These are phyloP conservation scores for Daldinia sp. DNA, from an alignment of 2,329 filamentous ascomycete genomes.

Conservation along the genomic window DNA sequence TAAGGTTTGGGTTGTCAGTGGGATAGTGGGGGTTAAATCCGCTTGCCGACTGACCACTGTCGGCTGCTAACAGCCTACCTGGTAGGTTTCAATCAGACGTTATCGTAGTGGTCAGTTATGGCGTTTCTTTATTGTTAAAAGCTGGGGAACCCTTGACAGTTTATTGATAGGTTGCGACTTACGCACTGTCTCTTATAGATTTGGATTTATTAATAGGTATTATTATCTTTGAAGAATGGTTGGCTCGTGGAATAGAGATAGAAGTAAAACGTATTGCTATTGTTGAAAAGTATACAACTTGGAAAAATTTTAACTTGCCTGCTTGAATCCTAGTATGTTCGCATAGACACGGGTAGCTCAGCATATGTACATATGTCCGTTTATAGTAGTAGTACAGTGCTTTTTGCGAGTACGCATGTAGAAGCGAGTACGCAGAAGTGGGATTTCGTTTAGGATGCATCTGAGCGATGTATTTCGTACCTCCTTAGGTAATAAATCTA, in stretches of 20 bases:
- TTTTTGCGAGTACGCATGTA: background rate
- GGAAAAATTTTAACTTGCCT: background rate
- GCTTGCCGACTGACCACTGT: slow-evolving; percentile 29
- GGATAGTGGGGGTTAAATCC: slow-evolving; percentile 26
- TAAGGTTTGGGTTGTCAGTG: slow-evolving; percentile 14
- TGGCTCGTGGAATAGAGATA: background rate
- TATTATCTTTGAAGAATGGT: background rate
- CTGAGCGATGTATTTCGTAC: background rate
- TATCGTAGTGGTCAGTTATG: slow-evolving; percentile 28
- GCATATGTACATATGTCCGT: background rate
- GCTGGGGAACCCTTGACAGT: slow-evolving; percentile 39
- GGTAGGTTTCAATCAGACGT: slow-evolving; percentile 8
- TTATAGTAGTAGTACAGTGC: background rate
- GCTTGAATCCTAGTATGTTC: background rate
- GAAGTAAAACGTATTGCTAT: background rate
- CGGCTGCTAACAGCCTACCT: slow-evolving; percentile 7
- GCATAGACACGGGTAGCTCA: background rate
- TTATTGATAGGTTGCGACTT: slow-evolving; percentile 16
- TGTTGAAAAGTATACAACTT: background rate
- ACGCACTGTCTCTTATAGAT: background rate
- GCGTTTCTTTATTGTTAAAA: slow-evolving; percentile 27
- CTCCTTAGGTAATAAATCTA: no score
- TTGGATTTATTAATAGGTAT: slow-evolving; percentile 4
- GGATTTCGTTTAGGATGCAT: background rate
- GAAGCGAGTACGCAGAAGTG: background rate